phyloP scores from a whole-genome alignment of 2,329 filamentous ascomycete species.

The Onygena corvina region DNA sequence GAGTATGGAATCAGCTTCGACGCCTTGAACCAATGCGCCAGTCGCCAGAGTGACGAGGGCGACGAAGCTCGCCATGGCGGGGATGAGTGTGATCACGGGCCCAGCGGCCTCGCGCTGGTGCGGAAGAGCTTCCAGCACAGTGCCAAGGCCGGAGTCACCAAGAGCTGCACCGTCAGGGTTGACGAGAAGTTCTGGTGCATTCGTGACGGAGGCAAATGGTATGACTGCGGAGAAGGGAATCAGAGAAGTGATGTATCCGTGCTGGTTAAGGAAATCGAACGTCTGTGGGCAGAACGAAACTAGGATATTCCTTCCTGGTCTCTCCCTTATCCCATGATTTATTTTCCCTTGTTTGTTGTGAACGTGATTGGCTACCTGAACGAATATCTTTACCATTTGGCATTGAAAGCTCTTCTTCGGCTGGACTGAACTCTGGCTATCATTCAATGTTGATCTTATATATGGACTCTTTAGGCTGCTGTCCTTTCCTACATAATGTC shows the following conservation, averaged over 20 bases:
- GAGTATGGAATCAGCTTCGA: slow-evolving; percentile 82
- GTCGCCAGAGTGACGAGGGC: slow-evolving; percentile 60
- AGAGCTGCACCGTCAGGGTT: slow-evolving; percentile 68
- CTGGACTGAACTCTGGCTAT: background rate
- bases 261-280: slow-evolving; percentile 64
- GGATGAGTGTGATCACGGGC: slow-evolving; percentile 54
- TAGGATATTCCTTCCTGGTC: slow-evolving; percentile 5
- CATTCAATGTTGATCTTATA: background rate
- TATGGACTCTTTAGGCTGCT: background rate
- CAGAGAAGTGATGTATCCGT: slow-evolving; percentile 42
- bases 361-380: too few species aligned
- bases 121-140: slow-evolving; percentile 42
- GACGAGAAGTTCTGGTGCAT: slow-evolving; percentile 74
- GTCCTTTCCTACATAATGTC: background rate
- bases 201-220: slow-evolving; percentile 66
- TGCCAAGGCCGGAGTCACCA: slow-evolving; percentile 50
- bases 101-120: slow-evolving; percentile 36
- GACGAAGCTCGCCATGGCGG: slow-evolving; percentile 29
- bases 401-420: background rate
- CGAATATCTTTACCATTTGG: background rate
- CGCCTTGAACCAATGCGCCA: slow-evolving; percentile 68
- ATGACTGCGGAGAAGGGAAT: slow-evolving; percentile 58
- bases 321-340: background rate
- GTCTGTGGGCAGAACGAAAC: slow-evolving; percentile 43
- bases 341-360: background rate